A percentile compares a stretch with the other conserved stretches of the same genome.
Evolutionary conservation across 2,329 filamentous ascomycete species (phyloP).

Genomic region (Hypoxylon sp.): DNA sequence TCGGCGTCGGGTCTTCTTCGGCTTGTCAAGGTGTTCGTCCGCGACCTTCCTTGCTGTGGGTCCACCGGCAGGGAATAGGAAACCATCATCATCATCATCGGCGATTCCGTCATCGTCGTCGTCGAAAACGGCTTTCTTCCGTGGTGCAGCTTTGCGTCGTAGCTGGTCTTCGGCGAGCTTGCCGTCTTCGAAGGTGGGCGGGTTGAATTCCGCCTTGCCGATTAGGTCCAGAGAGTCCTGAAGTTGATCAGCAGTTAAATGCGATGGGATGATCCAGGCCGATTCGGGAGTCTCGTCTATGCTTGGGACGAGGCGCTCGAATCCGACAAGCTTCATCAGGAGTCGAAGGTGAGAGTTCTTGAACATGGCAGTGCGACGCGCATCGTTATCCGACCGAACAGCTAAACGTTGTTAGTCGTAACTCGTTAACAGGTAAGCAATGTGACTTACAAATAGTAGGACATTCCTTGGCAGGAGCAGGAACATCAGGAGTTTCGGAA

Average conservation of each 20-base stretch:
- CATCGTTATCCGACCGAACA: slow-evolving; percentile 70
- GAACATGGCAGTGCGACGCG: slow-evolving; percentile 78
- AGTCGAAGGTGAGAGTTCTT: slow-evolving; percentile 89
- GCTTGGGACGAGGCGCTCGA: slow-evolving; percentile 64
- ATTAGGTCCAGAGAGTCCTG: slow-evolving; percentile 76
- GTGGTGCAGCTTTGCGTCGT: slow-evolving; percentile 70
- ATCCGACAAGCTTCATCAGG: slow-evolving; percentile 78
- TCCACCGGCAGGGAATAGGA: slow-evolving; percentile 74
- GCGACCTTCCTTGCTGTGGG: slow-evolving; percentile 65
- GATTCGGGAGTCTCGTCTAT: slow-evolving; percentile 78
- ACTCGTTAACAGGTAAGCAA: background rate
- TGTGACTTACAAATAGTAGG: slow-evolving; percentile 62
- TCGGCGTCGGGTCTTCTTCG: slow-evolving; percentile 69
- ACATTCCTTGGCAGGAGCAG: slow-evolving; percentile 48
- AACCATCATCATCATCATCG: slow-evolving; percentile 58
- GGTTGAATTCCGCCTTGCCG: slow-evolving; percentile 79
- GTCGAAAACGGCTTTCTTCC: slow-evolving; percentile 70
- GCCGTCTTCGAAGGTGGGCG: slow-evolving; percentile 79
- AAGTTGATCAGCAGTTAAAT: slow-evolving; percentile 70
- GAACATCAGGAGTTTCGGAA: slow-evolving; percentile 38
- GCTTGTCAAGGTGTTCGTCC: slow-evolving; percentile 61
- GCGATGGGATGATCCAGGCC: slow-evolving; percentile 78
- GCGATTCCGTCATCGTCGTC: slow-evolving; percentile 75
- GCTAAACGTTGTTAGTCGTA: slow-evolving; percentile 53
- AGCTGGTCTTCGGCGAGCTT: slow-evolving; percentile 79